A percentile compares a stretch with the other conserved stretches of the same genome.
phyloP scores from a whole-genome alignment of 768 basidiomycete species.

The Auriscalpium microsporum region DNA sequence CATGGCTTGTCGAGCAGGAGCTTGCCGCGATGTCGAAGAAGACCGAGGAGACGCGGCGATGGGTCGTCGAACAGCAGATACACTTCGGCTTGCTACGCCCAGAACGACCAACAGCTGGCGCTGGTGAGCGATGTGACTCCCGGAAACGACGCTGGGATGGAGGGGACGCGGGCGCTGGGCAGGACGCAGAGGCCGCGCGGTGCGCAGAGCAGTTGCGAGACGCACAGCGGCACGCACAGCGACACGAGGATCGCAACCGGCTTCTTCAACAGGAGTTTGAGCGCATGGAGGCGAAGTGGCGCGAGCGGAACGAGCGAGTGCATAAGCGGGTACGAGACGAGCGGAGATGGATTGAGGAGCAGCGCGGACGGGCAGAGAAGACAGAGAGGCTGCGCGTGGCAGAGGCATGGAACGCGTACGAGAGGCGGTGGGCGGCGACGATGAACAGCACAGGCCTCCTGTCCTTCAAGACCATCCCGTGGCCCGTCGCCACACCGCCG shows the following conservation, averaged over 20 bases:
- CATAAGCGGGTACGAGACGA: slow-evolving; percentile 37
- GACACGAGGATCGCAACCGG: slow-evolving; percentile 35
- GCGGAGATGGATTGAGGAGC: slow-evolving; percentile 30
- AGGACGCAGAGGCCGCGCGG: slow-evolving; percentile 6
- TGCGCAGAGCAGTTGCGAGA: slow-evolving; percentile 5
- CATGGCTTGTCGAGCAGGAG: slow-evolving; percentile 47
- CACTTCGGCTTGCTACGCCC: slow-evolving; percentile 6
- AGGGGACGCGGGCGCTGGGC: background rate
- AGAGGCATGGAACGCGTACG: slow-evolving; percentile 58
- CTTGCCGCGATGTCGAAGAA: slow-evolving; percentile 33
- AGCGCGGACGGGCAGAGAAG: slow-evolving; percentile 24
- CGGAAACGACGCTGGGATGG: background rate
- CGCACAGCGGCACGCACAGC: slow-evolving; percentile 22
- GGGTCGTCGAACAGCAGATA: slow-evolving; percentile 54
- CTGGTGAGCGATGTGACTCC: background rate
- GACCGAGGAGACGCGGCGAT: slow-evolving; percentile 48
- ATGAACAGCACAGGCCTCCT: slow-evolving; percentile 31
- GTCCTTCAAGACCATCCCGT: slow-evolving; percentile 58
- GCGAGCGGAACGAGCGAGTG: slow-evolving; percentile 42
- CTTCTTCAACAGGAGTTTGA: slow-evolving; percentile 47
- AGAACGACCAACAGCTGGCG: background rate
- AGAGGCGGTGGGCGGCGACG: slow-evolving; percentile 54
- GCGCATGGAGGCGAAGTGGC: slow-evolving; percentile 45
- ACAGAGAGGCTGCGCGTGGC: slow-evolving; percentile 33
- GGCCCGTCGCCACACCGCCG: slow-evolving; percentile 51